Evolutionary conservation across 2,329 filamentous ascomycete genomes (phyloP).

Genomic region (Aspergillus sp.): DNA sequence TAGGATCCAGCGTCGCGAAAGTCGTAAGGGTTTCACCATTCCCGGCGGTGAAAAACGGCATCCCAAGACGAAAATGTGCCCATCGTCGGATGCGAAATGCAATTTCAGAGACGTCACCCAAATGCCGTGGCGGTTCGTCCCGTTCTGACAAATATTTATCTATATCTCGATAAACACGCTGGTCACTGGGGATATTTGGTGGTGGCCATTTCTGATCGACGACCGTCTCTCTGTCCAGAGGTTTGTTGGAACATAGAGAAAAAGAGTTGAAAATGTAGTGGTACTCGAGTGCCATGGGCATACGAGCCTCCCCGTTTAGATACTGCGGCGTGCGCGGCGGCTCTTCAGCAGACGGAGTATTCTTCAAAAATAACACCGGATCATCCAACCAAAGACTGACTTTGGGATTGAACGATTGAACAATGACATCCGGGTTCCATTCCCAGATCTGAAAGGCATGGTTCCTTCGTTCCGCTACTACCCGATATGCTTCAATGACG

Average conservation of each 20-base stretch:
- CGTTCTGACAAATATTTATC: slow-evolving; percentile 37
- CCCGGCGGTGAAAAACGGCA: slow-evolving; percentile 29
- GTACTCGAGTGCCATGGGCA: slow-evolving; percentile 48
- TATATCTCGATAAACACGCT: slow-evolving; percentile 51
- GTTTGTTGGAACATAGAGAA: slow-evolving; percentile 51
- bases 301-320: slow-evolving; percentile 41
- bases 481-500: slow-evolving; percentile 71
- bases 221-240: slow-evolving; percentile 34
- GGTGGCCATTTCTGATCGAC: slow-evolving; percentile 68
- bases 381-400: slow-evolving; percentile 68
- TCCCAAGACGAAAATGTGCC: slow-evolving; percentile 57
- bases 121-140: slow-evolving; percentile 45
- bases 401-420: slow-evolving; percentile 65
- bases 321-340: slow-evolving; percentile 11
- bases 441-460: slow-evolving; percentile 58
- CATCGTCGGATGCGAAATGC: slow-evolving; percentile 70
- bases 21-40: slow-evolving; percentile 48
- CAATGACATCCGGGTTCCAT: slow-evolving; percentile 57
- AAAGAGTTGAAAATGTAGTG: slow-evolving; percentile 60
- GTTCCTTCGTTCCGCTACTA: slow-evolving; percentile 58
- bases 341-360: slow-evolving; percentile 9
- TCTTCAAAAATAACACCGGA: slow-evolving; percentile 57
- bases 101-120: slow-evolving; percentile 58
- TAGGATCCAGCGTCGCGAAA: slow-evolving; percentile 66
- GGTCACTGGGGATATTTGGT: slow-evolving; percentile 56